A percentile compares a stretch with the other conserved stretches of the same genome.
Conservation (phyloP, 345 rosid species). For the Physaria fendleri region DNA sequence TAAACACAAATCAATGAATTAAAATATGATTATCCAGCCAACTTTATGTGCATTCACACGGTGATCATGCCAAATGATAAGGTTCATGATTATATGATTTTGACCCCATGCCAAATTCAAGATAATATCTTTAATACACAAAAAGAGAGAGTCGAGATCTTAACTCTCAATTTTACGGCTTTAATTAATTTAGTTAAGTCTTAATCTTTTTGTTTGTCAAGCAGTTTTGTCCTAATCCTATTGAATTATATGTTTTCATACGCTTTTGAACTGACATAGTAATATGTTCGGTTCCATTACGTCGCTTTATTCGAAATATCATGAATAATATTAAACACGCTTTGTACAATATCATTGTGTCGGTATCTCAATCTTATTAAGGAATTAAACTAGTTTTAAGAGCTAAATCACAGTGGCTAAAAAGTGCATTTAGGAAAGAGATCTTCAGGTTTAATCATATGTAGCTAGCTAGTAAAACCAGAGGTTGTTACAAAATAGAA, state of each 20-base stretch:
- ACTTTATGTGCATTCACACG: too few relatives aligned
- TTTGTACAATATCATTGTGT: not conserved
- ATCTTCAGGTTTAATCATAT: not conserved
- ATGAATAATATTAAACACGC: not conserved
- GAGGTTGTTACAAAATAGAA: not conserved
- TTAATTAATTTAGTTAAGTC: not conserved
- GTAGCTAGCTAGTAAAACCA: not conserved
- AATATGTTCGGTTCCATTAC: too few relatives aligned
- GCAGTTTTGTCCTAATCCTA: too few relatives aligned
- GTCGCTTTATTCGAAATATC: not conserved
- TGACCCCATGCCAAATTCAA: too few relatives aligned
- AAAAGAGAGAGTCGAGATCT: too few relatives aligned
- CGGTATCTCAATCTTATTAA: not conserved
- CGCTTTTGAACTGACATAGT: not conserved
- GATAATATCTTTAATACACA: slow-evolving; percentile 8
- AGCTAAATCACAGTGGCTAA: not conserved
- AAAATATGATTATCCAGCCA: too few relatives aligned
- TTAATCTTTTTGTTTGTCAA: not conserved
- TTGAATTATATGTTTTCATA: not conserved
- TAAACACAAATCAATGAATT: too few relatives aligned
- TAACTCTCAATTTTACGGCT: not conserved
- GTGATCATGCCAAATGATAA: too few relatives aligned
- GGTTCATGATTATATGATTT: too few relatives aligned
- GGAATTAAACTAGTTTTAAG: not conserved
- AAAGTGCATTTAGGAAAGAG: not conserved